These are phyloP conservation scores for Poterioochromonas sp. DNA, from an alignment of 352 stramenopile species.

Conservation along the genomic window DNA sequence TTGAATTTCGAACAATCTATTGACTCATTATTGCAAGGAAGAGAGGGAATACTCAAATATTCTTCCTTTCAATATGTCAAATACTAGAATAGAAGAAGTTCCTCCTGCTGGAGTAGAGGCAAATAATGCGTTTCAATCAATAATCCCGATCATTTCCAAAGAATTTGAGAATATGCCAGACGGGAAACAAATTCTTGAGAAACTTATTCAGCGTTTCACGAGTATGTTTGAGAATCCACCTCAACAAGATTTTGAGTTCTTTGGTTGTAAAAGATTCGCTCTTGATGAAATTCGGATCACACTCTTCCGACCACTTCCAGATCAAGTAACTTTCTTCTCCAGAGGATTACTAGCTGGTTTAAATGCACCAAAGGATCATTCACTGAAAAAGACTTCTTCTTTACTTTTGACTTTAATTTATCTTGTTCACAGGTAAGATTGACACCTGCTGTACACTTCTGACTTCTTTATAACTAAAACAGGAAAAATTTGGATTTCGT, in stretches of 20 bases:
- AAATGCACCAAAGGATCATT: not conserved
- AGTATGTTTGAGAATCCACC: slow-evolving; percentile 3
- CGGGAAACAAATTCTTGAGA: not conserved
- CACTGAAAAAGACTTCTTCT: too few species aligned
- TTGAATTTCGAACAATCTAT: too few species aligned
- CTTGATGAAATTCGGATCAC: not conserved
- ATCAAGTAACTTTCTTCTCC: not conserved
- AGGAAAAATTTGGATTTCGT: not conserved
- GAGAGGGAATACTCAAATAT: too few species aligned
- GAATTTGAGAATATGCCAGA: not conserved
- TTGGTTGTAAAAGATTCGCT: not conserved
- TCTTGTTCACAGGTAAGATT: slow-evolving; percentile 15
- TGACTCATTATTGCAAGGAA: too few species aligned
- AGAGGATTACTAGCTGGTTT: not conserved
- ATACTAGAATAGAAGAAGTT: too few species aligned
- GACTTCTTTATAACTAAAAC: not conserved
- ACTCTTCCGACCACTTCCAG: not conserved
- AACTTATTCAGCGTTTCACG: not conserved
- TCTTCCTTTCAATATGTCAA: too few species aligned
- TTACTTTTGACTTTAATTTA: not conserved
- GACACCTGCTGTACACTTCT: not conserved
- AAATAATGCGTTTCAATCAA: not conserved
- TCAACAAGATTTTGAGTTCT: not conserved
- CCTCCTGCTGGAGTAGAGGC: too few species aligned
- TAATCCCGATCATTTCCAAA: not conserved